Conservation (phyloP, 768 basidiomycete species). For the Russula virescens region DNA sequence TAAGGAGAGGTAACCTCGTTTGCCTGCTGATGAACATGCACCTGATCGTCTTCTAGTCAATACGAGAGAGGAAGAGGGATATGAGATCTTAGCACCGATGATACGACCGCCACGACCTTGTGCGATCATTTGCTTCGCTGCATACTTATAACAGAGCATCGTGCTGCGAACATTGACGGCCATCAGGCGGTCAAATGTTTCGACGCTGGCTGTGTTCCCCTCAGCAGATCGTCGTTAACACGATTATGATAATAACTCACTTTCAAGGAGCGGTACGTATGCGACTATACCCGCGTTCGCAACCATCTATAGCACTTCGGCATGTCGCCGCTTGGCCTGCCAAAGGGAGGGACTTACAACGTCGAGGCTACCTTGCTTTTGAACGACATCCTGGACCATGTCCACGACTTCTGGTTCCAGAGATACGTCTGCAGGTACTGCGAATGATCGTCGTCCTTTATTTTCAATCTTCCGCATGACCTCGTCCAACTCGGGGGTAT, state of each 20-base stretch:
- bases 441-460: constrained; percentile 11
- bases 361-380: constrained; percentile 17
- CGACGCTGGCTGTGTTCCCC: background rate
- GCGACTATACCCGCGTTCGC: constrained; percentile 19
- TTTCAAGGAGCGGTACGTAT: background rate
- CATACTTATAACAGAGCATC: constrained; percentile 27
- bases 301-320: constrained; percentile 17
- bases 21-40: constrained; percentile 14
- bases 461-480: constrained; percentile 9
- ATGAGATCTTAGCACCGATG: background rate
- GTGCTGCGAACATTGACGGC: constrained; percentile 16
- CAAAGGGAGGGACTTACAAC: constrained; percentile 1
- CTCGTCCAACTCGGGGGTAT: background rate
- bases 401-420: constrained; percentile 12
- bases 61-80: background rate
- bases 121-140: constrained; percentile 27
- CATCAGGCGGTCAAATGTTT: constrained; percentile 8
- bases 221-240: background rate
- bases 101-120: constrained; percentile 22
- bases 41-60: constrained; percentile 1
- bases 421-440: constrained; percentile 16
- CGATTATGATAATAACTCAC: background rate
- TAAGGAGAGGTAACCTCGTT: constrained; percentile 11
- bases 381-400: constrained; percentile 7
- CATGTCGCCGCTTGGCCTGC: background rate